A percentile compares a stretch with the other conserved stretches of the same genome.
phyloP scores from a whole-genome alignment of 805 yeast species.

The Yamadazyma takamatsuzukensis region DNA sequence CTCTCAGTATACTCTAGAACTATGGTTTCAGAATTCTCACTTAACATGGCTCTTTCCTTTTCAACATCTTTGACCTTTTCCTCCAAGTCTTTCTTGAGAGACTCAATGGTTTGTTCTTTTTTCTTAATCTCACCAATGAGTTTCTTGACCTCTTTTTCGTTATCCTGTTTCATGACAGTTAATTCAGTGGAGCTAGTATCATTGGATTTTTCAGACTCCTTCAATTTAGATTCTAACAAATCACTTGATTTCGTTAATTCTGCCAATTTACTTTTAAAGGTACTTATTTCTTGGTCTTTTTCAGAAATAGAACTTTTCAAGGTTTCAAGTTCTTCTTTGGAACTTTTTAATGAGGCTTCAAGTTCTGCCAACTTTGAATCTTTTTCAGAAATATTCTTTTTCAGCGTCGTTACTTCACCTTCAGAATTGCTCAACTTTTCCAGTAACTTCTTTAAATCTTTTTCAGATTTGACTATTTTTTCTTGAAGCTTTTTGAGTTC shows the following conservation, averaged over 20 bases:
- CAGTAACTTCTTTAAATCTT: not conserved
- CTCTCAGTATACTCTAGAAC: conserved; percentile 48
- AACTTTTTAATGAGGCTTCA: conserved; percentile 1
- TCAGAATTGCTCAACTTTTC: not conserved
- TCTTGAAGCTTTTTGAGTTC: not conserved
- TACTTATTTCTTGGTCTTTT: too few species aligned
- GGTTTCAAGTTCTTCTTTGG: not conserved
- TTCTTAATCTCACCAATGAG: conserved; percentile 15
- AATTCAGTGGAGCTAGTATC: conserved; percentile 1
- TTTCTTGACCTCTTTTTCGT: conserved; percentile 16
- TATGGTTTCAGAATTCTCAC: conserved; percentile 48
- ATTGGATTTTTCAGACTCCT: not conserved
- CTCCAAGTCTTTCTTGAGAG: conserved; percentile 30
- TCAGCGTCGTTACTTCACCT: not conserved
- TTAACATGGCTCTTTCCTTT: conserved; percentile 44
- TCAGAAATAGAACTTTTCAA: not conserved
- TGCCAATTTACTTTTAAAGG: too few species aligned
- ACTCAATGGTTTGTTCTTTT: conserved; percentile 23
- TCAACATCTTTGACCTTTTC: conserved; percentile 44
- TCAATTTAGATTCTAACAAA: conserved; percentile 1
- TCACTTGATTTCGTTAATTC: too few species aligned
- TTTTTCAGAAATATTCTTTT: too few species aligned
- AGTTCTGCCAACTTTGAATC: not conserved
- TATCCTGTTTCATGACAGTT: conserved; percentile 4
- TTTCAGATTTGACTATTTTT: too few species aligned